A percentile compares a stretch with the other conserved stretches of the same genome.
These are phyloP conservation scores for Penicillium fimorum DNA, from an alignment of 495 filamentous ascomycete species.

Conservation along the genomic window DNA sequence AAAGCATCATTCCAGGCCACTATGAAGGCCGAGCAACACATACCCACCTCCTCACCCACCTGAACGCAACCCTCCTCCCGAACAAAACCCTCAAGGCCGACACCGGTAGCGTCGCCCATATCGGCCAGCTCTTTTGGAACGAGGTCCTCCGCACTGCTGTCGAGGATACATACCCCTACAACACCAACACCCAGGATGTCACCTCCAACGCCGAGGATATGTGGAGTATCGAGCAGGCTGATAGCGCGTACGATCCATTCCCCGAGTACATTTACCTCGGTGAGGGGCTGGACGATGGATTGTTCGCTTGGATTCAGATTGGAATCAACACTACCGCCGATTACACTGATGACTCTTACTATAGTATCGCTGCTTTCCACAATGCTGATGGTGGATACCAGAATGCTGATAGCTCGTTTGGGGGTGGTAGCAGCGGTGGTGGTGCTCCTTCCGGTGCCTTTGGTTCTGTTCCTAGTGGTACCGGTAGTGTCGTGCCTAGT, in stretches of 20 bases:
- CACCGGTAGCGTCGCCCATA: conserved; percentile 37
- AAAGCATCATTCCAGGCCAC: conserved; percentile 60
- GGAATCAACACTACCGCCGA: conserved; percentile 53
- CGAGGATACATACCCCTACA: conserved; percentile 55
- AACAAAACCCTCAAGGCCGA: conserved; percentile 51
- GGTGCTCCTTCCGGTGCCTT: conserved; percentile 19
- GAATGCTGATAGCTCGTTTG: conserved; percentile 23
- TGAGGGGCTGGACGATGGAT: conserved; percentile 44
- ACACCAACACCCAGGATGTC: conserved; percentile 50
- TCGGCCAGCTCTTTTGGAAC: conserved; percentile 61
- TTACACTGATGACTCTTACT: conserved; percentile 40
- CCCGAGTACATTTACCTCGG: conserved; percentile 49
- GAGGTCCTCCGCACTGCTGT: conserved; percentile 56
- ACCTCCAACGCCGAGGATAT: conserved; percentile 49
- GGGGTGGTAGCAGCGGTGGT: conserved; percentile 13
- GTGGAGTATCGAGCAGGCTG: conserved; percentile 35
- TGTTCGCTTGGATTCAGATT: conserved; percentile 59
- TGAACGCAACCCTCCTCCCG: conserved; percentile 42
- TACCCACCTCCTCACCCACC: conserved; percentile 53
- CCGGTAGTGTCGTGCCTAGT: not conserved
- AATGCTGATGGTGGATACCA: conserved; percentile 35
- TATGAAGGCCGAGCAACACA: conserved; percentile 60
- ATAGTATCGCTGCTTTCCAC: conserved; percentile 38
- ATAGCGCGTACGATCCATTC: conserved; percentile 35
- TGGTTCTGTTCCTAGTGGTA: conserved; percentile 17